phyloP scores from a whole-genome alignment of 2,329 filamentous ascomycete genomes.

The Arthrinium puccinioides region DNA sequence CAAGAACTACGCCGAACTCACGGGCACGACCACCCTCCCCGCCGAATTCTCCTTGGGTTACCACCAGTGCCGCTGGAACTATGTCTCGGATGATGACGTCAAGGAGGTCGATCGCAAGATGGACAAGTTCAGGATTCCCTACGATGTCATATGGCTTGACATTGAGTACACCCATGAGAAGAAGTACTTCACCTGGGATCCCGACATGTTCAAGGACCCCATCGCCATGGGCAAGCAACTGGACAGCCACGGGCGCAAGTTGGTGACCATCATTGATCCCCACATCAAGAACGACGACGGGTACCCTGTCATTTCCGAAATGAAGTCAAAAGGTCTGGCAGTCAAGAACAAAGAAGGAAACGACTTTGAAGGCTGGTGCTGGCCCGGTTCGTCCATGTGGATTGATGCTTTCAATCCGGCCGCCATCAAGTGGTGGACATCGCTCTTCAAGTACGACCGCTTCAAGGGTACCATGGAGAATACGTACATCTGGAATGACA shows the following conservation, averaged over 20 bases:
- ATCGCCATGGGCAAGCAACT: constrained; percentile 83
- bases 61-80: constrained; percentile 99
- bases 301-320: constrained; percentile 70
- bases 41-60: constrained; percentile 90
- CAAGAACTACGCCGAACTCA: constrained; percentile 79
- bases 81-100: constrained; percentile 93
- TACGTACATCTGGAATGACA: constrained; percentile 97
- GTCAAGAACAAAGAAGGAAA: constrained; percentile 86
- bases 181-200: constrained; percentile 98
- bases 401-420: constrained; percentile 93
- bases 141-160: constrained; percentile 98
- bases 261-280: constrained; percentile 92
- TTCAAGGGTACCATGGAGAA: constrained; percentile 86
- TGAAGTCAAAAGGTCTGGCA: constrained; percentile 77
- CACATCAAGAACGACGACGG: constrained; percentile 89
- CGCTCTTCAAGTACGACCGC: constrained; percentile 76
- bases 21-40: constrained; percentile 83
- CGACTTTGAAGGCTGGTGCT: constrained; percentile 95
- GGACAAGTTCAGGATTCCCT: constrained; percentile 90
- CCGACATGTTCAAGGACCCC: constrained; percentile 79
- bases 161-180: constrained; percentile 96
- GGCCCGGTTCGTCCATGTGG: constrained; percentile 96
- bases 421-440: constrained; percentile 84
- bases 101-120: constrained; percentile 95
- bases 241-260: constrained; percentile 76